Evolutionary conservation across 2,329 filamentous ascomycete species (phyloP), one percentile per base, ranked within the genome.

Genomic region (Fusarium sp.): DNA sequence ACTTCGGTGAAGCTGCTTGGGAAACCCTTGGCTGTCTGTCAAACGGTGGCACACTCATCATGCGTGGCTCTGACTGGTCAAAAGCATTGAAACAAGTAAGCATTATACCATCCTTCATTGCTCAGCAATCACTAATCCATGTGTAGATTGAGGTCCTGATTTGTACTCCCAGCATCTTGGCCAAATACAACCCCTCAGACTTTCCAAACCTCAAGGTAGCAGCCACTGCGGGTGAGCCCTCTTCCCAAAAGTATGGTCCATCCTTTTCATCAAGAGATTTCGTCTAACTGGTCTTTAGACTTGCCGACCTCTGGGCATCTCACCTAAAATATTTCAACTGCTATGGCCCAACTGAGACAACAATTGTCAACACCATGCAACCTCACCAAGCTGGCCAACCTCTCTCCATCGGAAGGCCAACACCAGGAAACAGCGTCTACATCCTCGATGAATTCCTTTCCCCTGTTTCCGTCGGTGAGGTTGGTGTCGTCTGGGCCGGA

Each of bases 261-360:
- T 0, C 4, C 2, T 3, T 14, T 5, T 1, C 0, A 6, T 11
- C 0, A 1, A 2, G 7, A 0, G 25, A 17, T 1, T 10, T 11
- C 11, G 4, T 32, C 69, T 78, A 1, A 77, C 62, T 4, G 0
- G 10, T 3, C 3, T 5, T 3, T 4, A 78, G 76, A 30, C 82
- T 90, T 14, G 89, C 88, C 3, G 88, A 90, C 68, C 79, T 86
- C 15, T 90, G 89, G 89, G 86, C 87, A 4, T 81, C 84, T 4
- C 79, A 84, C 52, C 80, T 82, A 12, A 84, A 81, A 2, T 87
- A 88, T 73, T 88, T 82, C 82, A 91, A 90, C 79, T 87, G 87
- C 74, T 91, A 89, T 73, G 89, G 89, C 2, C 89, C 89, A 0
- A 90, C 89, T 0, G 89, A 91, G 76, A 87, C 88, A 8, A 90